These are phyloP conservation scores for Sporisorium iseilematis-ciliati DNA, from an alignment of 1,284 basidiomycete genomes.

Conservation along the genomic window DNA sequence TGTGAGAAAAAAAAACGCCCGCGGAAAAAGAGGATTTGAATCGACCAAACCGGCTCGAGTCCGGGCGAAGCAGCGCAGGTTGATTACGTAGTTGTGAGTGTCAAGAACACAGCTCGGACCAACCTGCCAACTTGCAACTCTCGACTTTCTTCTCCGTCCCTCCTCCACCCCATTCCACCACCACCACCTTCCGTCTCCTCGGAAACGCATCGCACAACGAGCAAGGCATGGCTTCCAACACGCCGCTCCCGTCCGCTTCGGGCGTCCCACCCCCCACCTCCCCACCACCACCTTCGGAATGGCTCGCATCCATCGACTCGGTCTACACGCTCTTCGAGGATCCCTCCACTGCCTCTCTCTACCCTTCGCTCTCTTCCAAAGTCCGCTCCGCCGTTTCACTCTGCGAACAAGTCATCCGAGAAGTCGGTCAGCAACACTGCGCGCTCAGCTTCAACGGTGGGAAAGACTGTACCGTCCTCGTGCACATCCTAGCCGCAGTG, in stretches of 20 bases:
- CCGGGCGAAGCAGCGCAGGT: too few relatives aligned
- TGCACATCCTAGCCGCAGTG: slow-evolving; percentile 84
- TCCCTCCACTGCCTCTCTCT: slow-evolving; percentile 10
- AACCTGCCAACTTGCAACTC: too few relatives aligned
- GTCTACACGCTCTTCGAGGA: slow-evolving; percentile 63
- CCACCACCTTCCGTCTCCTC: not conserved
- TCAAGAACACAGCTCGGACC: too few relatives aligned
- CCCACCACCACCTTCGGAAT: slow-evolving; percentile 25
- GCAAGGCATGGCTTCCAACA: slow-evolving; percentile 21
- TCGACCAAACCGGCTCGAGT: too few relatives aligned
- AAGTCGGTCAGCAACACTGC: slow-evolving; percentile 56
- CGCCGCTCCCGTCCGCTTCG: too few relatives aligned
- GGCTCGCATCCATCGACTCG: slow-evolving; percentile 65
- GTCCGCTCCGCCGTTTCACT: slow-evolving; percentile 54
- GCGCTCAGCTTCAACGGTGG: slow-evolving; percentile 93
- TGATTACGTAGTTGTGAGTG: too few relatives aligned
- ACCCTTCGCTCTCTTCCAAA: slow-evolving; percentile 45
- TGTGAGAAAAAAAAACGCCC: not conserved
- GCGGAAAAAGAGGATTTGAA: not conserved
- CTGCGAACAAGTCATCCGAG: slow-evolving; percentile 58
- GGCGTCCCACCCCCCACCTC: too few relatives aligned
- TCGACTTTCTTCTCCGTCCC: too few relatives aligned
- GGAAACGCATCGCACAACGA: too few relatives aligned
- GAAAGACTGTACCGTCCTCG: slow-evolving; percentile 93
- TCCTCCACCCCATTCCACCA: not conserved